Base-by-base conservation (phyloP, 495 filamentous ascomycete genomes). In the Aspergillus indologenus region DNA sequence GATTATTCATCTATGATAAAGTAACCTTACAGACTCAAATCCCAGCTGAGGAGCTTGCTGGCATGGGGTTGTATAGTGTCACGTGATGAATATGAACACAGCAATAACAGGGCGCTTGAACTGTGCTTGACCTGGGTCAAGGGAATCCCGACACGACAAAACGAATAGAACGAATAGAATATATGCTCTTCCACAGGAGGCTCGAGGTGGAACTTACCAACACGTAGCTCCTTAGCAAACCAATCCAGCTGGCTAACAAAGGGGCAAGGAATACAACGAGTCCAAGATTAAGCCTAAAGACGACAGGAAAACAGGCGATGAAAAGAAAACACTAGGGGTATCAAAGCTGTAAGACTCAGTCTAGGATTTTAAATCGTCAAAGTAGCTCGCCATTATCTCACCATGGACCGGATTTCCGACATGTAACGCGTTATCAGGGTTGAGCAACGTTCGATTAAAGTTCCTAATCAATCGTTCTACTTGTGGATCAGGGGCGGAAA, bases 381-480 rank as follows among this genome's bases (percentile, higher is more conserved):
- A 24, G 1, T 29, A 24, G 48, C 34, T 18, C 48, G 15, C 18
- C 17, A 18, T 26, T 51, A 51, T 51, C 17, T 51, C 48, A 31
- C n/a, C 24, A 40, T 29, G 34, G 34, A 40, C 34, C 12, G 34
- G 12, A 40, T 6, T 40, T 40, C 34, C 34, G 34, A 40, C 34
- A 40, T 40, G 34, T 40, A 40, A 40, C 34, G 5, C 34, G 34
- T 4, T 9, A 9, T 51, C 48, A 51, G 48, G 48, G 48, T 51
- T 51, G 48, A 56, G 29, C 17, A 26, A 61, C 54, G 64, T 61
- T 56, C 51, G 57, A 66, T 61, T 63, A 66, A 61, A 60, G 54
- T 66, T 66, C 54, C 22, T 34, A 56, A 57, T 34, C 24, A 40
- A 54, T 65, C 54, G 60, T 54, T 59, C 61, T 60, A n/a, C 61